phyloP scores from a whole-genome alignment of 495 filamentous ascomycete species.

The Lasiosphaeria miniovina region DNA sequence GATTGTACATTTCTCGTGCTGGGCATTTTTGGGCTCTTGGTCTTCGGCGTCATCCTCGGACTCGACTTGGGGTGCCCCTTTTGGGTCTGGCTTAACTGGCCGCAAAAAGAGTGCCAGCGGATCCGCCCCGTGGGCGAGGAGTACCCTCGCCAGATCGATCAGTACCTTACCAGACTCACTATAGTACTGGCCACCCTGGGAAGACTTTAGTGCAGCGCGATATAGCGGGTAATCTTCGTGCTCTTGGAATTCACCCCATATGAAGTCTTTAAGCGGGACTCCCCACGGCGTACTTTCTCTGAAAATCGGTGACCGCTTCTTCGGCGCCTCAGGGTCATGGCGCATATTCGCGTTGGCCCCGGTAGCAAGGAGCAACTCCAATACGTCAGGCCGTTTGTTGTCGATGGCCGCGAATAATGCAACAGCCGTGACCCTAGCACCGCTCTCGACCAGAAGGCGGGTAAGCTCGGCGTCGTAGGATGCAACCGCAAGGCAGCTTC shows the following conservation, averaged over 20 bases:
- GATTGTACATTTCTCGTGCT: constrained; percentile 10
- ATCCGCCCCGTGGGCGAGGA: constrained; percentile 27
- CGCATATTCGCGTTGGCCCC: background rate
- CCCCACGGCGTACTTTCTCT: background rate
- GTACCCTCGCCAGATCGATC: constrained; percentile 29
- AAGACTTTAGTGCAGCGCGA: constrained; percentile 6
- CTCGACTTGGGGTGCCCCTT: background rate
- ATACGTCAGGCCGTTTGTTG: background rate
- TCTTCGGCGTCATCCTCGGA: background rate
- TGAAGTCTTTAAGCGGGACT: background rate
- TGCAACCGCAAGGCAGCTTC: constrained; percentile 5
- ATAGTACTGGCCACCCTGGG: too few species aligned
- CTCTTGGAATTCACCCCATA: background rate
- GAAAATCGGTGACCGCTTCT: too few species aligned
- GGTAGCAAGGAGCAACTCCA: constrained; percentile 5
- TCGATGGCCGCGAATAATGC: constrained; percentile 10
- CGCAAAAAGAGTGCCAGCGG: background rate
- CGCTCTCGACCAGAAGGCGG: constrained; percentile 7
- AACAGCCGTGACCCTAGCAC: background rate
- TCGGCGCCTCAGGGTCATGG: background rate
- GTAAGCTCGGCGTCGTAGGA: constrained; percentile 5
- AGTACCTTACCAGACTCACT: background rate
- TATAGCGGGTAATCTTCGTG: constrained; percentile 10
- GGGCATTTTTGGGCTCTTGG: background rate
- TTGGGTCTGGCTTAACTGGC: background rate